Base-by-base conservation (phyloP, 2,329 filamentous ascomycete genomes). In the Aspergillus sp. region DNA sequence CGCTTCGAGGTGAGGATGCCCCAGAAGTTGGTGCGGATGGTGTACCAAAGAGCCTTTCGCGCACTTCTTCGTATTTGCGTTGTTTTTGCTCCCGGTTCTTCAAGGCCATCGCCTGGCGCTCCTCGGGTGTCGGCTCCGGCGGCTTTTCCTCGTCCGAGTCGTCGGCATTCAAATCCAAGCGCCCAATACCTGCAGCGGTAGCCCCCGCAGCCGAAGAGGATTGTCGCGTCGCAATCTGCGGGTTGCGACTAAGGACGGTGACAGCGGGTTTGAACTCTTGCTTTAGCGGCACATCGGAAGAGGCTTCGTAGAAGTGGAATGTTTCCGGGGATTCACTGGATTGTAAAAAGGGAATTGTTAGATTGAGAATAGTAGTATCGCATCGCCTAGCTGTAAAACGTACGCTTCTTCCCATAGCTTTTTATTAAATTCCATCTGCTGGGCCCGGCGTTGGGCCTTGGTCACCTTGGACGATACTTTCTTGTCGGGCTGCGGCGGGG, bases 331-430 rank as follows among this genome's bases (percentile, higher is more conserved):
- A 81, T 74, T 96, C 91, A 51, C 89, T 92, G 68, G 27, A 57
- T 20, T 50, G 2, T 50, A 27, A 56, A 44, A 15, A 56, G 40
- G 15, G 4, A n/a, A 49, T 46, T 39, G 47, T 45, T 27, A 50
- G 27, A 44, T 41, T 22, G 9, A 30, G n/a, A 12, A 33, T 24
- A 45, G 39, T 45, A 33, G 39, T 45, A 33, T 27, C 19, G 24
- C 15, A 15, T 15, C 27, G 27, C 24, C 19, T n/a, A 4, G 2
- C 3, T 34, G 22, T 42, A 17, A 33, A 30, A 30, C 66, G 22
- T 85, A 95, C 89, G 93, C 93, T 69, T 91, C 88, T 69, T 95
- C 86, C 93, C 93, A 97, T 56, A 97, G 77, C 73, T 89, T 89
- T 68, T 88, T 86, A 73, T 97, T 96, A 53, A 88, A 83, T 72